Base-by-base conservation (phyloP, 2,329 filamentous ascomycete genomes). In the Penicillium sp. region DNA sequence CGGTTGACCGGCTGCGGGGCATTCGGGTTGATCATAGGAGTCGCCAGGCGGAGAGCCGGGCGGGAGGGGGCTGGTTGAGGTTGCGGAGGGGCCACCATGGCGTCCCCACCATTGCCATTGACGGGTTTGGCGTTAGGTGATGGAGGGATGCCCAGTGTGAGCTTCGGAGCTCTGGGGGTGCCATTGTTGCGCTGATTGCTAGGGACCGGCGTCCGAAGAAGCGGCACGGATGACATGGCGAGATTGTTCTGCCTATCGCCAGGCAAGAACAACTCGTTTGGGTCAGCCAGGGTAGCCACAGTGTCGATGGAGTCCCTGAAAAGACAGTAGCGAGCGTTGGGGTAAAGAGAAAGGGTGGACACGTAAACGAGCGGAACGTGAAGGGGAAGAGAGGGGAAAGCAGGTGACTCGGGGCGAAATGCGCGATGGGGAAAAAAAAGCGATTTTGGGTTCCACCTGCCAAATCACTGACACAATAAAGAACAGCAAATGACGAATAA, bases 71-170 rank as follows among this genome's bases (percentile, higher is more conserved):
- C 77, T n/a, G 89, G 86, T 46, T 67, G 69, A 31, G 72, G 72
- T 58, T 72, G 71, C 42, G 64, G 55, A 14, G 55, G 61, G 22
- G 67, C 66, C 49, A 64, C 57, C 25, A 64, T 69, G 18, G 74
- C 60, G 46, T 68, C 69, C 56, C 79, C 74, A 14, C 68, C 76
- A 67, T 81, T 74, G 63, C 79, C 81, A 63, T 66, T 65, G 49
- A 94, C 85, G 2, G 92, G 86, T 73, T 92, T 90, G 59, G 82
- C 88, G 75, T 86, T 93, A 47, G 91, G 90, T 33, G 91, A 96
- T 1, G 89, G 87, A 35, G 93, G 93, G 55, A 97, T 97, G 44
- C 92, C 90, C 54, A 97, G 84, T 43, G 92, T 93, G 55, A 97
- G 83, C 66, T 89, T 86, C 26, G 91, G 91, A 51, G 88, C 81